Evolutionary conservation across 108 stramenopile genomes (phyloP), one percentile per base, ranked within the genome.

Genomic region (Epipyxis sp.): DNA sequence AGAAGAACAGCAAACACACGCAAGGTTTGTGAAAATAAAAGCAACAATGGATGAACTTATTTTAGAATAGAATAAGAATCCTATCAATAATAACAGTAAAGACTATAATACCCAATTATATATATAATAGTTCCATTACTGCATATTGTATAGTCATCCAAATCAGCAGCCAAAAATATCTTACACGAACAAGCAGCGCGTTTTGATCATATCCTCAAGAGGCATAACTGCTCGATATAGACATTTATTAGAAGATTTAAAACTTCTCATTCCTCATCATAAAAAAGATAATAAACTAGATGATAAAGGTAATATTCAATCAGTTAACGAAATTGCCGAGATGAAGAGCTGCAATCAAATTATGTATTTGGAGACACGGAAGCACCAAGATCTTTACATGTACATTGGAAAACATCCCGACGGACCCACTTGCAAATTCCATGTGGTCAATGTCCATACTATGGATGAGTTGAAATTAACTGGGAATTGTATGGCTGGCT

Each of bases 391-490:
- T 88, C 89, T 93, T 1, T 99, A 97, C 86, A 59, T 99, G 62
- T 98, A 96, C 96, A 59, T 96, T 32, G 89, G 93, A 0, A 83
- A 90, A 59, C 89, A 91, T 0, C 83, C 91, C 16, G 69, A 82
- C 35, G 98, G 98, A 25, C 98, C 98, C 35, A 89, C 88, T 44
- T 92, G 87, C 67, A 94, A 94, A 80, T 99, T 98, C 79, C 95
- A 94, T 77, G 87, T 99, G 0, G 85, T 92, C 29, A 99, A 99
- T 86, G 90, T 97, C 59, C 98, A 99, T 84, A 99, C 98, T 54
- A 97, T 99, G 97, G 98, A 99, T 86, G 98, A 99, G 85, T 89
- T 99, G 35, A 88, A 90, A 76, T 82, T 99, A 39, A 97, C 97
- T 30, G 98, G 98, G 6, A 99, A 99, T 81, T 95, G 94, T 82